Evolutionary conservation across 2,329 filamentous ascomycete genomes (phyloP).

Genomic region (Aspergillus sp.): DNA sequence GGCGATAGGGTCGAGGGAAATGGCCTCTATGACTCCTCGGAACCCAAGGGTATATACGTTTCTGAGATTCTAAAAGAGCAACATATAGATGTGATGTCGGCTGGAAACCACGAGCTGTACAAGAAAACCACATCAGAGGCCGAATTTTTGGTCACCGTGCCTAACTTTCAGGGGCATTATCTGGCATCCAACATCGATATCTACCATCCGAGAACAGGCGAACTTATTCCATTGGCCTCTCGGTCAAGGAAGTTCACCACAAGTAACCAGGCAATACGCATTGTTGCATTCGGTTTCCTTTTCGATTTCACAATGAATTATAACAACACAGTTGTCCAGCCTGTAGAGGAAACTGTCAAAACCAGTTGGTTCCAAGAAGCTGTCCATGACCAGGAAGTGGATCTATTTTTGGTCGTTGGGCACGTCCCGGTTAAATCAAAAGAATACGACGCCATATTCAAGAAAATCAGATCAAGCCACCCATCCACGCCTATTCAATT

Average conservation of each 20-base stretch:
- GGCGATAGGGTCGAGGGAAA: constrained; percentile 94
- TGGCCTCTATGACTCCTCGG: constrained; percentile 86
- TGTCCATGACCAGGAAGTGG: constrained; percentile 73
- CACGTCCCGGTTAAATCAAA: constrained; percentile 80
- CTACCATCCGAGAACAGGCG: constrained; percentile 67
- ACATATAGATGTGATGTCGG: constrained; percentile 77
- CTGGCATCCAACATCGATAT: constrained; percentile 94
- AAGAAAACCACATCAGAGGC: constrained; percentile 71
- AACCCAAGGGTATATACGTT: constrained; percentile 83
- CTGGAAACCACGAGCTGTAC: constrained; percentile 96
- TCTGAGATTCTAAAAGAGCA: constrained; percentile 85
- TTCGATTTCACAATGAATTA: constrained; percentile 91
- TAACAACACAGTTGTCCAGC: constrained; percentile 84
- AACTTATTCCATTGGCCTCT: constrained; percentile 72
- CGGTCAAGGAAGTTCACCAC: constrained; percentile 89
- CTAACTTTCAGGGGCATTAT: constrained; percentile 77
- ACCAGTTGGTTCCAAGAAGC: constrained; percentile 87
- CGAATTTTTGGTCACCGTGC: constrained; percentile 78
- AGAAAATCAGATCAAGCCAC: constrained; percentile 71
- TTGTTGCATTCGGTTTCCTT: constrained; percentile 89
- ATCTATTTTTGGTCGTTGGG: constrained; percentile 82
- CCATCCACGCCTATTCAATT: constrained; percentile 86
- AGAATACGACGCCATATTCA: constrained; percentile 76
- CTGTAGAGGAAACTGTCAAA: constrained; percentile 75
- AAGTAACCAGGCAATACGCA: constrained; percentile 78